These are phyloP conservation scores for Claviceps capensis DNA, from an alignment of 2,329 filamentous ascomycete species.

Conservation along the genomic window DNA sequence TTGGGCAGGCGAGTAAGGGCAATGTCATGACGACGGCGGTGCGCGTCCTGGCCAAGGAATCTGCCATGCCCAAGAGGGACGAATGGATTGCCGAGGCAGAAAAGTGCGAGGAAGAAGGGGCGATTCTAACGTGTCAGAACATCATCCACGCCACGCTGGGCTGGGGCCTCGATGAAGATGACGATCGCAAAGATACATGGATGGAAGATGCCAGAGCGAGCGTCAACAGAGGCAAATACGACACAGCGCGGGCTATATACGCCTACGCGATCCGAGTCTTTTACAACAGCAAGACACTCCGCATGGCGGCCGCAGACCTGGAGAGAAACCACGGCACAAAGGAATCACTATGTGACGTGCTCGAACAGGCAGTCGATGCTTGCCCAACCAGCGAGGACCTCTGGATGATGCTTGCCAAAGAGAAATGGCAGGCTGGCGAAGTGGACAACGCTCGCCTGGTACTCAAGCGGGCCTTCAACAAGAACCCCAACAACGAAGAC, in stretches of 20 bases:
- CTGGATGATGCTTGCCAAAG: slow-evolving; percentile 92
- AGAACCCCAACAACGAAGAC: slow-evolving; percentile 93
- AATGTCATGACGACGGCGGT: slow-evolving; percentile 93
- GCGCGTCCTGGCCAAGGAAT: slow-evolving; percentile 75
- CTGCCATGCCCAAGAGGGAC: slow-evolving; percentile 92
- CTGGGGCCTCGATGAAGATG: slow-evolving; percentile 87
- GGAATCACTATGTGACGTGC: slow-evolving; percentile 67
- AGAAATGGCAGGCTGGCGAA: slow-evolving; percentile 82
- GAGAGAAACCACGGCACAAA: slow-evolving; percentile 80
- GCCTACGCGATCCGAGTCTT: slow-evolving; percentile 84
- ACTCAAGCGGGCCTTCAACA: slow-evolving; percentile 78
- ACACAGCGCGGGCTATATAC: slow-evolving; percentile 87
- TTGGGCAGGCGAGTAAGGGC: slow-evolving; percentile 62
- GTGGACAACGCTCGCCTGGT: slow-evolving; percentile 78
- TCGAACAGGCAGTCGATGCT: slow-evolving; percentile 88
- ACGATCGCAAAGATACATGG: slow-evolving; percentile 92
- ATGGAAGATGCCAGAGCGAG: slow-evolving; percentile 80
- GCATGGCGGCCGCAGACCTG: slow-evolving; percentile 81
- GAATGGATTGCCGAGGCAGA: slow-evolving; percentile 96
- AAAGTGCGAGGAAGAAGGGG: slow-evolving; percentile 85
- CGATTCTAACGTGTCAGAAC: slow-evolving; percentile 69
- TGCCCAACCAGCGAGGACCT: slow-evolving; percentile 83
- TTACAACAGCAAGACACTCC: slow-evolving; percentile 73
- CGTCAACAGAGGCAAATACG: slow-evolving; percentile 69
- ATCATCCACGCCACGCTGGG: slow-evolving; percentile 90